Conservation (phyloP, 1,284 basidiomycete genomes). For the Agaricales sp. region DNA sequence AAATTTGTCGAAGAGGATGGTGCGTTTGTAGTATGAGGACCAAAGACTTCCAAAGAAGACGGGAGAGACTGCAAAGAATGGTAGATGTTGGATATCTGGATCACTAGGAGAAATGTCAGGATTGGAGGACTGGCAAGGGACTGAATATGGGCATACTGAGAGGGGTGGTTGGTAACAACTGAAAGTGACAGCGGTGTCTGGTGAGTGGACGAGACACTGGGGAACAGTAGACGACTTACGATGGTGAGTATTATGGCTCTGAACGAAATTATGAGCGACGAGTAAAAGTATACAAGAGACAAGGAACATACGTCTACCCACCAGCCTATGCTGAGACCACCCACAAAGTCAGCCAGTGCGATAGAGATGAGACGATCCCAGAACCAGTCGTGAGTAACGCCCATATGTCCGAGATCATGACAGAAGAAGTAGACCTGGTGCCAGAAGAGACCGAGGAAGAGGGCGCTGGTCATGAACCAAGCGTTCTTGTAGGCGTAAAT, state of each 20-base stretch:
- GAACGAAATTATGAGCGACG: slow-evolving; percentile 6
- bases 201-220: slow-evolving; percentile 7
- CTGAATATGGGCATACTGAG: slow-evolving; percentile 58
- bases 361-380: slow-evolving; percentile 77
- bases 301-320: slow-evolving; percentile 84
- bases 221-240: slow-evolving; percentile 33
- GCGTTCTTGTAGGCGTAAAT: slow-evolving; percentile 50
- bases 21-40: slow-evolving; percentile 92
- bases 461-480: slow-evolving; percentile 65
- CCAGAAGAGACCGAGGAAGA: slow-evolving; percentile 84
- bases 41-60: slow-evolving; percentile 80
- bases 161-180: slow-evolving; percentile 96
- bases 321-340: slow-evolving; percentile 93
- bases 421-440: slow-evolving; percentile 91
- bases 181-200: slow-evolving; percentile 10
- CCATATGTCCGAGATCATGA: slow-evolving; percentile 94
- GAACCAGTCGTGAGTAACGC: slow-evolving; percentile 84
- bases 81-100: slow-evolving; percentile 92
- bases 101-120: slow-evolving; percentile 54
- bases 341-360: slow-evolving; percentile 78
- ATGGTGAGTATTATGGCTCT: slow-evolving; percentile 98
- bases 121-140: slow-evolving; percentile 7
- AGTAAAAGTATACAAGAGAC: slow-evolving; percentile 8
- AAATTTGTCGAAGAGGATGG: slow-evolving; percentile 72
- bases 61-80: slow-evolving; percentile 92